phyloP scores from a whole-genome alignment of 805 yeast species.

The Candida vartiovaarae region DNA sequence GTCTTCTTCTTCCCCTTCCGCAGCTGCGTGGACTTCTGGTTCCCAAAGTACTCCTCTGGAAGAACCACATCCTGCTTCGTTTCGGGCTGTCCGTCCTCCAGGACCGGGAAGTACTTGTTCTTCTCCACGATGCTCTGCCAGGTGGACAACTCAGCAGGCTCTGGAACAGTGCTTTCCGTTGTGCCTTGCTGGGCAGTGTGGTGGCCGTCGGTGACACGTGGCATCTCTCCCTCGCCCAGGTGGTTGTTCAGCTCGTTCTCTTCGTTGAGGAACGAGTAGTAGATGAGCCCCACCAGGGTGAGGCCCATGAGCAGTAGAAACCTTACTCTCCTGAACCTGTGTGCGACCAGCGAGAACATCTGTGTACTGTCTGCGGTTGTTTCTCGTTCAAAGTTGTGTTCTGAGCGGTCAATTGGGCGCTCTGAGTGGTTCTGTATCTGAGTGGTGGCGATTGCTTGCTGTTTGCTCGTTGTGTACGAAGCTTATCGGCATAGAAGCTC shows the following conservation, averaged over 20 bases:
- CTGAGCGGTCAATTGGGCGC: too few relatives aligned
- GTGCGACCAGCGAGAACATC: neutral
- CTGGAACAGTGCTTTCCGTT: neutral
- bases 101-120: constrained; percentile 33
- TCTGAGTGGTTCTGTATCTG: too few relatives aligned
- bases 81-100: constrained; percentile 16
- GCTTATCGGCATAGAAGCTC: too few relatives aligned
- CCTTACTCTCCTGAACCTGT: constrained; percentile 15
- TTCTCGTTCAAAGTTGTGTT: too few relatives aligned
- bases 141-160: constrained; percentile 3
- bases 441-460: too few relatives aligned
- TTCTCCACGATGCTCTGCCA: constrained; percentile 23
- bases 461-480: too few relatives aligned
- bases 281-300: constrained; percentile 18
- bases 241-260: constrained; percentile 18
- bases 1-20: constrained; percentile 15
- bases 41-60: constrained; percentile 16
- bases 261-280: constrained; percentile 23
- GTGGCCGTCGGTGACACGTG: constrained; percentile 13
- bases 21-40: constrained; percentile 16
- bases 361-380: too few relatives aligned
- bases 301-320: constrained; percentile 9
- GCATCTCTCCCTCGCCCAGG: constrained; percentile 20
- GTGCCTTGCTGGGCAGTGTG: too few relatives aligned
- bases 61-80: constrained; percentile 9